Percentiles rank a stretch among this genome's conserved stretches.
These are phyloP conservation scores for Gentiana macrophylla DNA, from an alignment of 257 asterid species.

Conservation along the genomic window DNA sequence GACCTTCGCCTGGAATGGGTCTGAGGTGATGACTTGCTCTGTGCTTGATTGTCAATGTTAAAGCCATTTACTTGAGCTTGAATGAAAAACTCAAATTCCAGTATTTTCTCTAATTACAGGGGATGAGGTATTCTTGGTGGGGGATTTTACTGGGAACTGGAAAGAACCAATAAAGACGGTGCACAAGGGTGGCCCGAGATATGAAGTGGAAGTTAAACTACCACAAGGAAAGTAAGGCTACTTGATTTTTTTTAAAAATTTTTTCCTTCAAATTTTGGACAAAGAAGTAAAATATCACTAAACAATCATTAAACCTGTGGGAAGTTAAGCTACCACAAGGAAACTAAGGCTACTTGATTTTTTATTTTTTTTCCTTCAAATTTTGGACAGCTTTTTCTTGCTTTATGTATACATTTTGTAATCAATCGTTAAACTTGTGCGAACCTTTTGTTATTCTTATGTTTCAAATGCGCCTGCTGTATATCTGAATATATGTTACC, in stretches of 20 bases:
- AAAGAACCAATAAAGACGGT: conserved; percentile 85
- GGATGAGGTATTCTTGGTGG: conserved; percentile 76
- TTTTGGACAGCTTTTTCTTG: too few relatives aligned
- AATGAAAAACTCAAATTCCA: neutral
- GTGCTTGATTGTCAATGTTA: neutral
- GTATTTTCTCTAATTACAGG: conserved; percentile 35
- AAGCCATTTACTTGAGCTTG: neutral
- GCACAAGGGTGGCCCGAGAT: conserved; percentile 91
- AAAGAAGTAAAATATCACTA: too few relatives aligned
- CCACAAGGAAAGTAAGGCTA: conserved; percentile 86
- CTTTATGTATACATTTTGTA: too few relatives aligned
- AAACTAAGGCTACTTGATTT: conserved; percentile 40
- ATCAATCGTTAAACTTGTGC: conserved; percentile 4
- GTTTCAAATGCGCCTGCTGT: too few relatives aligned
- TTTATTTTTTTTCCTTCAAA: neutral
- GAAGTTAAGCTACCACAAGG: conserved; percentile 95
- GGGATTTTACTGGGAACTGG: conserved; percentile 97
- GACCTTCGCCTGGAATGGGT: conserved; percentile 92
- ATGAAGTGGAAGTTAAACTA: conserved; percentile 86
- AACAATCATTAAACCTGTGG: conserved; percentile 7
- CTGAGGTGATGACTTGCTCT: conserved; percentile 41
- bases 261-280: too few relatives aligned
- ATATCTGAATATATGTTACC: too few relatives aligned
- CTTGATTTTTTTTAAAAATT: neutral
- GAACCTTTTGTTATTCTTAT: conserved; percentile 14